Conservation (phyloP, 768 basidiomycete species). For the Kwoniella newhampshirensis region DNA sequence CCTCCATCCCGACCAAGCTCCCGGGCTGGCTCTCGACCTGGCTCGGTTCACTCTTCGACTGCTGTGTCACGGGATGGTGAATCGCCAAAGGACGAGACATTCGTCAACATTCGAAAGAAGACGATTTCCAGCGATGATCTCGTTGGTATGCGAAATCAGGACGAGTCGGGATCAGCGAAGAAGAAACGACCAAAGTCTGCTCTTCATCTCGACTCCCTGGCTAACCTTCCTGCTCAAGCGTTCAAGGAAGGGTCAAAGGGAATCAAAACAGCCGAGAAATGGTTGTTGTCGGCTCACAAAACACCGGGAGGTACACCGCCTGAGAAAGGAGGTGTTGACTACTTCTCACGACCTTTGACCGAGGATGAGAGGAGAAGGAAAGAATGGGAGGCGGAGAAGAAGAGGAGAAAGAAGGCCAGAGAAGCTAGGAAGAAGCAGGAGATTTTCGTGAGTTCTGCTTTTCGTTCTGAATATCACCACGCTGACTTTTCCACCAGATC, state of each 20-base stretch:
- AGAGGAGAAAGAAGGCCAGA: constrained; percentile 56
- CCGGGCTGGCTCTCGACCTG: constrained; percentile 30
- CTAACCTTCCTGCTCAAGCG: constrained; percentile 27
- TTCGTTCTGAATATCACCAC: background rate
- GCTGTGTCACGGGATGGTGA: constrained; percentile 32
- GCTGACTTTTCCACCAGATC: constrained; percentile 58
- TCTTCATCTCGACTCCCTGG: constrained; percentile 28
- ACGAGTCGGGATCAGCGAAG: background rate
- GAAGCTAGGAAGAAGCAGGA: constrained; percentile 69
- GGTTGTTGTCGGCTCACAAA: constrained; percentile 41
- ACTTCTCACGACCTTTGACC: constrained; percentile 46
- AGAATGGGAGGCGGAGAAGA: constrained; percentile 57
- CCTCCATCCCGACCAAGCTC: constrained; percentile 27
- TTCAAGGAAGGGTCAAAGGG: constrained; percentile 31
- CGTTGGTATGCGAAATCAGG: constrained; percentile 16
- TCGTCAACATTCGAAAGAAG: constrained; percentile 18
- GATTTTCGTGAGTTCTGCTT: constrained; percentile 63
- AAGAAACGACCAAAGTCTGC: background rate
- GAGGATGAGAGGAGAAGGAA: constrained; percentile 51
- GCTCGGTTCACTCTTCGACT: constrained; percentile 41
- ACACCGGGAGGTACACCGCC: constrained; percentile 43
- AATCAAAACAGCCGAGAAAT: constrained; percentile 44
- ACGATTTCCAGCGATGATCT: constrained; percentile 33
- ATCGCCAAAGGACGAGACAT: constrained; percentile 16
- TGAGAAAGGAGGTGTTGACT: constrained; percentile 44